Percentiles rank a stretch among this genome's conserved stretches.
Evolutionary conservation across 148 eudicot genomes (phyloP).

Genomic region (Drosera capensis): DNA sequence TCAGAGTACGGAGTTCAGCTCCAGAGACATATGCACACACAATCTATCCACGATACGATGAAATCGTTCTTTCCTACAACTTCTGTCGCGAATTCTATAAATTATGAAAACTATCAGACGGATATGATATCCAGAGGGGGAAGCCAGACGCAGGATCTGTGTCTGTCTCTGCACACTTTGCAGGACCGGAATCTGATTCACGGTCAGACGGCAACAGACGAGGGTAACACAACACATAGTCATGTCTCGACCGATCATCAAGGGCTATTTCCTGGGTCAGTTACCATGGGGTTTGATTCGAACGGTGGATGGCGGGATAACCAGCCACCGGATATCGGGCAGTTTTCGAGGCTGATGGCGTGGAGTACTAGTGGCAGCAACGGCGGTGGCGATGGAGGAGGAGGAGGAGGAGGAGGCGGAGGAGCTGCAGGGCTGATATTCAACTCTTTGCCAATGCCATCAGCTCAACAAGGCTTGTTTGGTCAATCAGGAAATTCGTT

Average conservation of each 20-base stretch:
- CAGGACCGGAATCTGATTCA: conserved; percentile 11
- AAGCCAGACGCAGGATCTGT: conserved; percentile 14
- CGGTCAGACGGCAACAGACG: neutral
- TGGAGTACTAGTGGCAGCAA: conserved; percentile 9
- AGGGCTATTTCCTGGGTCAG: conserved; percentile 5
- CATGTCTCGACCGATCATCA: conserved; percentile 5
- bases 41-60: neutral
- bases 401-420: no score
- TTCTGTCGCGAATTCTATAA: conserved; percentile 3
- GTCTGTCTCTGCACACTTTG: conserved; percentile 24
- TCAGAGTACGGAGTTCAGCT: conserved; percentile 9
- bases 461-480: conserved; percentile 9
- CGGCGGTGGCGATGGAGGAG: no score
- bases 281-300: conserved; percentile 9
- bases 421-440: conserved; percentile 8
- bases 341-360: conserved; percentile 19
- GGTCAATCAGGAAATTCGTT: conserved; percentile 11
- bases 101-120: conserved; percentile 17
- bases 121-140: neutral
- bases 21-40: neutral
- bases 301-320: conserved; percentile 12
- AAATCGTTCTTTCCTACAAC: neutral
- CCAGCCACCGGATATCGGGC: conserved; percentile 15
- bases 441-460: conserved; percentile 3
- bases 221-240: neutral